phyloP scores from a whole-genome alignment of 768 basidiomycete genomes.

The Hysterangium stoloniferum region DNA sequence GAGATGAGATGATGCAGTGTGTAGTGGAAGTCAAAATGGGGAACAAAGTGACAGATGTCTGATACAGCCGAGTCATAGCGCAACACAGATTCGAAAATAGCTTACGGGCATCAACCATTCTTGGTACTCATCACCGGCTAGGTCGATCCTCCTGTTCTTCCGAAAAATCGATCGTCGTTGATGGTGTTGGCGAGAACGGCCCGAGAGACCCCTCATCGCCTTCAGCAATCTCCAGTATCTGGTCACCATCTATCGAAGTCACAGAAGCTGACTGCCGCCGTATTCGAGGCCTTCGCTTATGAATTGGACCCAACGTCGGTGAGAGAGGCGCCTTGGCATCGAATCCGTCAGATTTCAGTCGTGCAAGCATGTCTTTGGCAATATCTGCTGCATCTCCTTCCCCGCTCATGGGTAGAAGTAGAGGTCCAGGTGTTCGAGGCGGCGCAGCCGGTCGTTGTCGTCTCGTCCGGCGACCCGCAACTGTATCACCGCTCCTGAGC shows the following conservation, averaged over 20 bases:
- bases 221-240: neutral
- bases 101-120: too few species aligned
- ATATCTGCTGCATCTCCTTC: slow-evolving; percentile 43
- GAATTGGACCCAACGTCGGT: slow-evolving; percentile 32
- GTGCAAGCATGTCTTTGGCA: slow-evolving; percentile 71
- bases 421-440: slow-evolving; percentile 29
- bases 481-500: slow-evolving; percentile 60
- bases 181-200: neutral
- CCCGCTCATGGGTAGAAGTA: slow-evolving; percentile 26
- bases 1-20: too few species aligned
- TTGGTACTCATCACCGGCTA: too few species aligned
- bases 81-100: too few species aligned
- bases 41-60: too few species aligned
- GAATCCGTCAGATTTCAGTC: slow-evolving; percentile 66
- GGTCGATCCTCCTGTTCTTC: neutral
- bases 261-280: slow-evolving; percentile 16
- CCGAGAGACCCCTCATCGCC: neutral
- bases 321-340: slow-evolving; percentile 36
- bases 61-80: too few species aligned
- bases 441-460: slow-evolving; percentile 32
- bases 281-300: slow-evolving; percentile 23
- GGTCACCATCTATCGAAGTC: too few species aligned
- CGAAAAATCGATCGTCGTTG: neutral
- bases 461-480: slow-evolving; percentile 44
- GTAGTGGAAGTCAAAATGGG: too few species aligned